A percentile compares a stretch with the other conserved stretches of the same genome.
phyloP scores from a whole-genome alignment of 1,284 basidiomycete species.

The Cutaneotrichosporon sp. region DNA sequence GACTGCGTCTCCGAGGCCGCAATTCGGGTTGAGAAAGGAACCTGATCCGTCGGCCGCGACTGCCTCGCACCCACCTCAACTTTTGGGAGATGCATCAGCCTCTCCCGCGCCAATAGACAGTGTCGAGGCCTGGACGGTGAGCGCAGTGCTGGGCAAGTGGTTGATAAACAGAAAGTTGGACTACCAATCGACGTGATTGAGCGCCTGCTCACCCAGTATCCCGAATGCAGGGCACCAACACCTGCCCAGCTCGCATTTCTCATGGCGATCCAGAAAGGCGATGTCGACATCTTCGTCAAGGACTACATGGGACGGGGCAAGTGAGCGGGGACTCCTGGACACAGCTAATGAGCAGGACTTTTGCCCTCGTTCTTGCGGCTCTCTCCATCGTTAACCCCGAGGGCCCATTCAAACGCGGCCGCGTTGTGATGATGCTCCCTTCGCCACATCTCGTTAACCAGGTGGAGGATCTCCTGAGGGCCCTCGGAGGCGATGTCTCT shows the following conservation, averaged over 20 bases:
- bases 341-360: not conserved
- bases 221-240: slow-evolving; percentile 26
- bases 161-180: slow-evolving; percentile 13
- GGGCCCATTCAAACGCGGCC: not conserved
- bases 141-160: not conserved
- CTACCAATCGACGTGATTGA: slow-evolving; percentile 3
- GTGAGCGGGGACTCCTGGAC: no score
- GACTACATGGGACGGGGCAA: slow-evolving; percentile 40
- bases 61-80: no score
- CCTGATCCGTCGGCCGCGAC: no score
- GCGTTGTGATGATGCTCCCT: slow-evolving; percentile 27
- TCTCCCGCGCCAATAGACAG: not conserved
- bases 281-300: slow-evolving; percentile 28
- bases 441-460: slow-evolving; percentile 30
- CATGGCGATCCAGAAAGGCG: slow-evolving; percentile 21
- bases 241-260: slow-evolving; percentile 31
- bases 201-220: slow-evolving; percentile 15
- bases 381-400: slow-evolving; percentile 12
- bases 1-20: no score
- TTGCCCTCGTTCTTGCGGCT: slow-evolving; percentile 24
- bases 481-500: not conserved
- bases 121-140: slow-evolving; percentile 14
- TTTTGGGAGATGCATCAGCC: no score
- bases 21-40: not conserved
- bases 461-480: slow-evolving; percentile 13